Base-by-base conservation (phyloP, 257 asterid genomes). In the Cordia subcordata region DNA sequence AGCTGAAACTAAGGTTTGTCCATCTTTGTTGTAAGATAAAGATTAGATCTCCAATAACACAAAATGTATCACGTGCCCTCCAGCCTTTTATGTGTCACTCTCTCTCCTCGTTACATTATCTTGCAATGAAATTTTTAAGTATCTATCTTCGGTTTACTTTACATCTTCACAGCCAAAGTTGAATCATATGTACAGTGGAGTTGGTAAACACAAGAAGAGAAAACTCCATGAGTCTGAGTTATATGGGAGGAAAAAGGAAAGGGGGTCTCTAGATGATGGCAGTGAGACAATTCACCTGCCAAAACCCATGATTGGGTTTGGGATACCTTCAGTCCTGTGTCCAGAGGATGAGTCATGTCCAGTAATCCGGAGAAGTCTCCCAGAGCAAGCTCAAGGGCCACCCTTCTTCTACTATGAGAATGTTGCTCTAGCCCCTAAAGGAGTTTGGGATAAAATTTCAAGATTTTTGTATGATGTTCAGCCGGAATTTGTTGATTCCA, bases 1-100 rank as follows among this genome's bases (percentile, higher is more conserved):
- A 8, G 77, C 66, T 19, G 85, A 77, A 2, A 65, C 76, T 57
- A 90, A 90, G 95, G 96, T 89, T 10, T 52, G 35, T 52, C 14
- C 1, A 14, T 52, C 35, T 12, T 52, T 52, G 56, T 52, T 10
- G 11, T 10, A 18, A 52, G 32, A 16, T 52, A 22, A 9, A 27
- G 6, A 6, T 27, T 6, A 27, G 35, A 27, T 27, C 35, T 27
- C 35, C 35, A 27, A 27, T 27, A 27, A 6, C 6, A 27, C 35
- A 27, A 1, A 1, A 27, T 27, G 3, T 27, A 27, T 27, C 35
- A 27, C 35, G 3, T 27, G n/a, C n/a, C n/a, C 35, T 27, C 35
- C 35, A 27, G 35, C 6, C 35, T 27, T n/a, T 27, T 27, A 27
- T 27, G 6, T 6, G 6, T 27, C 35, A 27, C 4, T 27, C 35